These are phyloP conservation scores for Chenopodium quinoa DNA, from an alignment of 148 eudicot species.

Conservation along the genomic window DNA sequence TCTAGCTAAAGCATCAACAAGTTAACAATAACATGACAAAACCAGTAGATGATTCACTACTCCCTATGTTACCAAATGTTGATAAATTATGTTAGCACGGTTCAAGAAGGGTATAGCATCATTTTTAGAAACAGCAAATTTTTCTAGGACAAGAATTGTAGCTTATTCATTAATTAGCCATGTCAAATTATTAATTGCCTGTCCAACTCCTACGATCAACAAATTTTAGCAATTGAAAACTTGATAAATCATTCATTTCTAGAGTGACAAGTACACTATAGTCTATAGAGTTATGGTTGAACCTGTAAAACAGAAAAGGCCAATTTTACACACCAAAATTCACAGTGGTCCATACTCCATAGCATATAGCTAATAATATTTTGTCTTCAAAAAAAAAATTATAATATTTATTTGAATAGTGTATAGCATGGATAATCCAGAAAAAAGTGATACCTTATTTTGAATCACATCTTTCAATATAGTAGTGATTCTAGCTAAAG, in stretches of 20 bases:
- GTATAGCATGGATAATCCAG: background rate
- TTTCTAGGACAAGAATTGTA: background rate
- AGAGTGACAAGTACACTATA: background rate
- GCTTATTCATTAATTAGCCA: background rate
- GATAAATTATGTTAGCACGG: background rate
- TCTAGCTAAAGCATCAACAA: background rate
- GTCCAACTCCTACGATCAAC: background rate
- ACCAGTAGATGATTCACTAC: background rate
- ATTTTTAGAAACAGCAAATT: background rate
- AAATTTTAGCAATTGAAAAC: background rate
- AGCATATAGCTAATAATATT: background rate
- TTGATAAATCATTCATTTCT: background rate
- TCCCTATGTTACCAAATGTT: background rate
- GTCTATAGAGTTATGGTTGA: too few species aligned
- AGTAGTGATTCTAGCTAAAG: constrained; percentile 81
- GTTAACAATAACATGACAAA: background rate
- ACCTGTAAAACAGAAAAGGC: background rate
- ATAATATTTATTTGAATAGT: background rate
- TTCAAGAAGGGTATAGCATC: background rate
- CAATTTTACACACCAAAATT: background rate
- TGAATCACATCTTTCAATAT: constrained; percentile 98
- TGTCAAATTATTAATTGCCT: background rate
- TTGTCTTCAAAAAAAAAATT: background rate
- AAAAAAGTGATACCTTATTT: constrained; percentile 62
- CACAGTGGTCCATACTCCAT: background rate